Conservation (phyloP, 768 basidiomycete genomes). For the Naganishia randhawae region DNA sequence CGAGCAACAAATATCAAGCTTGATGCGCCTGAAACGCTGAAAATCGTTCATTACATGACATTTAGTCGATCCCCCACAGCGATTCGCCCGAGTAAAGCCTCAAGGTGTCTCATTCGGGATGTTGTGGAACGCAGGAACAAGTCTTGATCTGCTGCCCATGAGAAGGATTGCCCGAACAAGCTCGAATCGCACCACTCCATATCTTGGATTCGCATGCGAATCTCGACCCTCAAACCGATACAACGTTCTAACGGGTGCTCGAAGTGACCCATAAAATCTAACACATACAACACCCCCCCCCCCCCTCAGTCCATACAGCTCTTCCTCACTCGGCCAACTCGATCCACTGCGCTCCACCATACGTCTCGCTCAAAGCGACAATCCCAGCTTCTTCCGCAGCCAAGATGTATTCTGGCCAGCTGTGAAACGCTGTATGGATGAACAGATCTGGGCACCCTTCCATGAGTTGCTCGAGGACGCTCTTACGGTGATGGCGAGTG, state of each 20-base stretch:
- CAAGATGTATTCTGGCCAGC: not conserved
- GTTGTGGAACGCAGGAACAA: not conserved
- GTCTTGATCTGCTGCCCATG: not conserved
- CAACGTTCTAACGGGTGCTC: not conserved
- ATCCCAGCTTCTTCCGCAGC: not conserved
- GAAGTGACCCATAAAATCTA: not conserved
- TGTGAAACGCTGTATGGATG: not conserved
- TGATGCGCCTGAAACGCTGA: not conserved
- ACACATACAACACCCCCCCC: not conserved
- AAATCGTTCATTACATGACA: not conserved
- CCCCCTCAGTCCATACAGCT: not conserved
- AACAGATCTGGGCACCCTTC: not conserved
- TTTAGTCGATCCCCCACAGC: too few species aligned
- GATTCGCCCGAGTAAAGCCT: not conserved
- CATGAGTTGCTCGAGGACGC: not conserved
- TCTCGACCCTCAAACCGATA: too few species aligned
- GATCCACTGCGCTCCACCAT: not conserved
- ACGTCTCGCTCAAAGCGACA: not conserved
- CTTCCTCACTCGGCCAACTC: not conserved
- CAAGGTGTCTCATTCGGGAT: slow-evolving; percentile 4
- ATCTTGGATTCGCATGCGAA: too few species aligned
- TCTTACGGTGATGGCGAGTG: not conserved
- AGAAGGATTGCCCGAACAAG: too few species aligned
- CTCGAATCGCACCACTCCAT: too few species aligned
- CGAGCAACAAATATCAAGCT: not conserved